Conservation (phyloP, 2,329 filamentous ascomycete genomes). For the Verticillium zaregamsianum region DNA sequence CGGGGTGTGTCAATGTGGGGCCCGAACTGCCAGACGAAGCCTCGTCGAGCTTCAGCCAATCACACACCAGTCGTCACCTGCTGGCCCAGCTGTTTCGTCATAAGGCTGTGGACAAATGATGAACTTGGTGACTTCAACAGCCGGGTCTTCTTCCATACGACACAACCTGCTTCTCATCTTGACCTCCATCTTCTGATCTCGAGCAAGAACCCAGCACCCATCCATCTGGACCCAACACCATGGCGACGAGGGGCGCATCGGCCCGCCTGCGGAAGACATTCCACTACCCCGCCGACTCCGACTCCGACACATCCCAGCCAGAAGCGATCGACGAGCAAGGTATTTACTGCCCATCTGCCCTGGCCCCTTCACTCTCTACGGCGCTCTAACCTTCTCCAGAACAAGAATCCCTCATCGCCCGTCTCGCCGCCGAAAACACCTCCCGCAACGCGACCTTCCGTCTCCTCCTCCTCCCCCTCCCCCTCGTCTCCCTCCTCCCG, state of each 20-base stretch:
- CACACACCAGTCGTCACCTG: not conserved
- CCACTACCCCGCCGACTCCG: slow-evolving; percentile 63
- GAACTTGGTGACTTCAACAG: not conserved
- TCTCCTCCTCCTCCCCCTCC: slow-evolving; percentile 55
- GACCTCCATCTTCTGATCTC: no score
- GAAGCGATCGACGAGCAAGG: slow-evolving; percentile 74
- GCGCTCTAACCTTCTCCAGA: slow-evolving; percentile 34
- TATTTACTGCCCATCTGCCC: slow-evolving; percentile 22
- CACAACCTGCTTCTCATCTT: not conserved
- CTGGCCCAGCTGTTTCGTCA: not conserved
- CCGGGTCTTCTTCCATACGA: not conserved
- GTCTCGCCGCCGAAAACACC: slow-evolving; percentile 51
- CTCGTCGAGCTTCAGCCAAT: not conserved
- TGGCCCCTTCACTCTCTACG: not conserved
- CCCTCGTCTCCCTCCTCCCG: slow-evolving; percentile 49
- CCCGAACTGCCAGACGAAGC: not conserved
- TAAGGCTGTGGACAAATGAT: not conserved
- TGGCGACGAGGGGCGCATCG: slow-evolving; percentile 22
- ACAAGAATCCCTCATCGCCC: slow-evolving; percentile 59
- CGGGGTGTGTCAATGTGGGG: not conserved
- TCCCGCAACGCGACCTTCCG: slow-evolving; percentile 55
- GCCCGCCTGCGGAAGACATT: slow-evolving; percentile 73
- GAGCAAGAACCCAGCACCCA: no score
- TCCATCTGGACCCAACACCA: not conserved
- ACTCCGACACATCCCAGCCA: slow-evolving; percentile 46